A percentile compares a stretch with the other conserved stretches of the same genome.
phyloP scores from a whole-genome alignment of 2,329 filamentous ascomycete species.

The Ophiostoma australiae region DNA sequence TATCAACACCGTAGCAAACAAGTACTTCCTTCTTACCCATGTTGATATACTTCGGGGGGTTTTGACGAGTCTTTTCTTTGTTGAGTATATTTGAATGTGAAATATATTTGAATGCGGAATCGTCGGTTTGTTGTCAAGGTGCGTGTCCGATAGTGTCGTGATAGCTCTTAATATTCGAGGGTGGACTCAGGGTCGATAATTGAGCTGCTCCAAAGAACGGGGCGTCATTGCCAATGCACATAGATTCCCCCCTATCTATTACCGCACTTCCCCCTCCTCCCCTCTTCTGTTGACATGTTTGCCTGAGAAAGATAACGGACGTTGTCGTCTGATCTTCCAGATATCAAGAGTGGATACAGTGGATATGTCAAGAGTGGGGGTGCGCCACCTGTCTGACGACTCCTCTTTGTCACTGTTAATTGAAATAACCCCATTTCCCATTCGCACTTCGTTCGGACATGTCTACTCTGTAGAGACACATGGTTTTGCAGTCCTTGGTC shows the following conservation, averaged over 20 bases:
- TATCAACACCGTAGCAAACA: constrained; percentile 61
- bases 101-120: too few species aligned
- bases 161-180: not conserved
- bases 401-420: not conserved
- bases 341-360: constrained; percentile 1
- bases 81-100: too few species aligned
- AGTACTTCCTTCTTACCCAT: constrained; percentile 27
- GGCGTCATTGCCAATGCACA: not conserved
- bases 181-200: not conserved
- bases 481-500: not conserved
- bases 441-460: constrained; percentile 1
- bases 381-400: not conserved
- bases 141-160: not conserved
- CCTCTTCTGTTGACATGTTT: not conserved
- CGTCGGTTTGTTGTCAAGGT: too few species aligned
- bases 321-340: not conserved
- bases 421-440: constrained; percentile 13
- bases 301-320: constrained; percentile 8
- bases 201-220: not conserved
- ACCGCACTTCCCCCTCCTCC: not conserved
- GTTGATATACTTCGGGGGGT: not conserved
- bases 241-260: not conserved
- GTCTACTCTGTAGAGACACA: not conserved
- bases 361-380: constrained; percentile 1
- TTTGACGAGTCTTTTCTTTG: too few species aligned